Percentiles rank a stretch among this genome's conserved stretches.
phyloP scores from a whole-genome alignment of 768 basidiomycete species.

The Kwoniella europaea region DNA sequence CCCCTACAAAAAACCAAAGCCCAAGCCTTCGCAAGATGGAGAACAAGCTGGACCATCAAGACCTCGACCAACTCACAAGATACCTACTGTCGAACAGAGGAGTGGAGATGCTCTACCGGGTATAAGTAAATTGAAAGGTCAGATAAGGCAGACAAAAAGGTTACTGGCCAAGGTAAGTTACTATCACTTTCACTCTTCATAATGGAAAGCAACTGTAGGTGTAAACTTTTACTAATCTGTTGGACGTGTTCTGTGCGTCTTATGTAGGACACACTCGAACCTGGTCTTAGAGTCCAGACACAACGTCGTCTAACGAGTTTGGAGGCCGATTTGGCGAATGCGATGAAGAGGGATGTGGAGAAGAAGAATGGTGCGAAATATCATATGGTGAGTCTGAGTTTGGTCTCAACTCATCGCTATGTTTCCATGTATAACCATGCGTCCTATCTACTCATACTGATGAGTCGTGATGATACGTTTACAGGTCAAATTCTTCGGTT shows the following conservation, averaged over 20 bases:
- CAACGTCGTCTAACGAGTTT: constrained; percentile 78
- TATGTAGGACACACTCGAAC: constrained; percentile 74
- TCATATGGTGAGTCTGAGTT: constrained; percentile 65
- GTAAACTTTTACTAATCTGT: background rate
- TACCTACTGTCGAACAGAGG: constrained; percentile 30
- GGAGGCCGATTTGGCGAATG: constrained; percentile 62
- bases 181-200: too few species aligned
- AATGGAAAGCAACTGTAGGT: too few species aligned
- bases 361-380: constrained; percentile 76
- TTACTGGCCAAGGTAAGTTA: constrained; percentile 74
- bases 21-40: constrained; percentile 2
- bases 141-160: constrained; percentile 79
- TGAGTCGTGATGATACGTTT: background rate
- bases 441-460: background rate
- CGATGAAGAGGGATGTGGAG: constrained; percentile 55
- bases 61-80: constrained; percentile 24
- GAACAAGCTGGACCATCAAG: constrained; percentile 23
- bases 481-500: constrained; percentile 87
- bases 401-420: too few species aligned
- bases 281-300: constrained; percentile 78
- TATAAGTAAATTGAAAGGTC: constrained; percentile 82
- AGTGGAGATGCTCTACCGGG: constrained; percentile 63
- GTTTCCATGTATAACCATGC: background rate
- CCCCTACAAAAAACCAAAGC: constrained; percentile 17
- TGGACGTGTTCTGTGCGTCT: background rate